Percentiles rank a stretch among this genome's conserved stretches.
phyloP scores from a whole-genome alignment of 2,329 filamentous ascomycete genomes.

The Nemania serpens region DNA sequence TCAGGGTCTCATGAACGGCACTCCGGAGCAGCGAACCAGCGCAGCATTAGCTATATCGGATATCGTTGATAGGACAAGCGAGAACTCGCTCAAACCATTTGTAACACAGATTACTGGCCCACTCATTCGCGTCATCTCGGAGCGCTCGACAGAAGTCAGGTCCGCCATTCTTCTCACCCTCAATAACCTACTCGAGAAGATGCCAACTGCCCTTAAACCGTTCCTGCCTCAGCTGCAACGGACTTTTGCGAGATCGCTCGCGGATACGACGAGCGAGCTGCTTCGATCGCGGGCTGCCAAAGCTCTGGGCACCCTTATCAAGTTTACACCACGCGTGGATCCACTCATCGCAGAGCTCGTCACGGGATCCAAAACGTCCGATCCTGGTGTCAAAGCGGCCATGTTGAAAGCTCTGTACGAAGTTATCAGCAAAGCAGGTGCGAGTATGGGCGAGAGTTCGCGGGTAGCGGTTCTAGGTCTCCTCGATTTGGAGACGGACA shows the following conservation, averaged over 20 bases:
- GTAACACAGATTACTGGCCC: constrained; percentile 98
- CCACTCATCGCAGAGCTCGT: constrained; percentile 91
- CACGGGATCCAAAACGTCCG: constrained; percentile 89
- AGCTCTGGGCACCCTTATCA: constrained; percentile 92
- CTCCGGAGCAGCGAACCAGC: constrained; percentile 86
- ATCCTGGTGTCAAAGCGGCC: constrained; percentile 85
- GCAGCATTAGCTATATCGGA: constrained; percentile 93
- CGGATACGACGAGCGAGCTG: constrained; percentile 88
- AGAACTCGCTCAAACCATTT: constrained; percentile 87
- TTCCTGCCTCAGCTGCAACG: constrained; percentile 96
- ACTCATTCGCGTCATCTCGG: constrained; percentile 95
- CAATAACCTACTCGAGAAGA: constrained; percentile 95
- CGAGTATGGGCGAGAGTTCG: constrained; percentile 92
- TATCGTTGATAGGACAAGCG: constrained; percentile 89
- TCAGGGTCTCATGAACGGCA: constrained; percentile 97
- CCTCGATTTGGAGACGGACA: constrained; percentile 83
- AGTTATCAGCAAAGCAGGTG: constrained; percentile 91
- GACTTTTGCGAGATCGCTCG: constrained; percentile 94
- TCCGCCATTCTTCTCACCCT: constrained; percentile 91
- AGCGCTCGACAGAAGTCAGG: constrained; percentile 95
- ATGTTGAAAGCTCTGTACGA: constrained; percentile 98
- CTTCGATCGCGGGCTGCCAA: constrained; percentile 88
- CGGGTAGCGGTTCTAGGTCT: constrained; percentile 82
- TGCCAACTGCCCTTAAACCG: constrained; percentile 91
- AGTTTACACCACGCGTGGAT: constrained; percentile 91